Conservation (phyloP, 1,139 yeast species). For the Pichiaceae sp. region DNA sequence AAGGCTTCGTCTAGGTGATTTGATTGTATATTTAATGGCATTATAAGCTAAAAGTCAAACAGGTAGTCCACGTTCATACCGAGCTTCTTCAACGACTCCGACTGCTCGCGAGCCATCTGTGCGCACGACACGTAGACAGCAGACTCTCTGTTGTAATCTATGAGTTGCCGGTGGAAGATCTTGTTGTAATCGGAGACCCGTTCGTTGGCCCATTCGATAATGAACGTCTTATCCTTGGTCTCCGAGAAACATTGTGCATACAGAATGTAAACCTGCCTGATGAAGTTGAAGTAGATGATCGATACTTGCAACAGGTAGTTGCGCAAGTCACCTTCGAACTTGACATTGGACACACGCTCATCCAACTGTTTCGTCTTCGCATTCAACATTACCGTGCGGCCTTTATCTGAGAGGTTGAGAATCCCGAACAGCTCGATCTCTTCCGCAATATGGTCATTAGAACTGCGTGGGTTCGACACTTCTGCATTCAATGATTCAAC, state of each 20-base stretch:
- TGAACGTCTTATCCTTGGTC: conserved; percentile 20
- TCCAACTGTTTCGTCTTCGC: conserved; percentile 38
- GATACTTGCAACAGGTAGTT: conserved; percentile 50
- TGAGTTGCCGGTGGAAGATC: conserved; percentile 57
- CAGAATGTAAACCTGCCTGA: conserved; percentile 38
- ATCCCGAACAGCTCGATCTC: conserved; percentile 31
- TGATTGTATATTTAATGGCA: background rate
- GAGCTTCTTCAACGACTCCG: conserved; percentile 49
- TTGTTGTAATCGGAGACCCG: conserved; percentile 56
- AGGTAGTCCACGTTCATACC: conserved; percentile 71
- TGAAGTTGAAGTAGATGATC: conserved; percentile 48
- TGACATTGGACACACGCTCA: conserved; percentile 36
- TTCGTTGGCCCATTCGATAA: conserved; percentile 63
- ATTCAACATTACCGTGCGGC: conserved; percentile 38
- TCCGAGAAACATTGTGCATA: conserved; percentile 35
- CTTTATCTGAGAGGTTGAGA: conserved; percentile 36
- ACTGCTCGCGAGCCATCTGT: conserved; percentile 48
- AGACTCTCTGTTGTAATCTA: conserved; percentile 50
- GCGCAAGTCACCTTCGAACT: conserved; percentile 48
- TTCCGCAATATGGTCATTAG: conserved; percentile 23
- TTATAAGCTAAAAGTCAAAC: conserved; percentile 26
- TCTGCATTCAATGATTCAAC: conserved; percentile 11
- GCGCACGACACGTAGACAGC: conserved; percentile 43
- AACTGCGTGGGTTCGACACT: conserved; percentile 10
- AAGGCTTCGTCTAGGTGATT: conserved; percentile 11